phyloP scores from a whole-genome alignment of 2,329 filamentous ascomycete genomes.

The Fusarium globosum region DNA sequence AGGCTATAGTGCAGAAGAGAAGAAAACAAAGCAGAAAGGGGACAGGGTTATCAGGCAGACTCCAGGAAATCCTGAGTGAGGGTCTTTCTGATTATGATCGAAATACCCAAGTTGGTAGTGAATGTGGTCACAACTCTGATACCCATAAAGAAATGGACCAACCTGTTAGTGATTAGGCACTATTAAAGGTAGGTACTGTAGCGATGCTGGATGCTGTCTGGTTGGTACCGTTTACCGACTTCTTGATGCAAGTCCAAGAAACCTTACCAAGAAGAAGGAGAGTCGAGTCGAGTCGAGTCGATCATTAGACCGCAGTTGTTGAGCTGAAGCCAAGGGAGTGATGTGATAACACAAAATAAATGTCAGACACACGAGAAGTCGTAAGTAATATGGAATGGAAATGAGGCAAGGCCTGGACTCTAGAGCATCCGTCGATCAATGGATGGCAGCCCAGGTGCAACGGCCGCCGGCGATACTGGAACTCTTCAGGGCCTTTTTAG shows the following conservation, averaged over 20 bases:
- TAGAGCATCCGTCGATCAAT: slow-evolving; percentile 1
- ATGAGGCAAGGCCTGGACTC: background rate
- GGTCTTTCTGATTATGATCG: background rate
- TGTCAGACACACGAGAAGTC: background rate
- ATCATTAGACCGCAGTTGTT: background rate
- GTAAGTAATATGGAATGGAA: slow-evolving; percentile 5
- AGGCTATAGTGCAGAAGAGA: background rate
- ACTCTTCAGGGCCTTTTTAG: slow-evolving; percentile 17
- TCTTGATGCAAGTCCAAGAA: background rate
- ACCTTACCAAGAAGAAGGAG: background rate
- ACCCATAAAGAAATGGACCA: background rate
- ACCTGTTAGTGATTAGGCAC: slow-evolving; percentile 6
- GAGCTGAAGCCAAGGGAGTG: background rate
- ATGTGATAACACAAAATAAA: background rate
- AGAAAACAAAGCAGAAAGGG: background rate
- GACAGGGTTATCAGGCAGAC: background rate
- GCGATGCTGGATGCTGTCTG: background rate
- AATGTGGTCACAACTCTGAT: background rate
- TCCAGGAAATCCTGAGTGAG: background rate
- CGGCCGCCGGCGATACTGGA: background rate
- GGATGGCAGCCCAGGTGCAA: background rate
- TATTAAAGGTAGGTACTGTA: background rate
- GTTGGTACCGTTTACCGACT: slow-evolving; percentile 1
- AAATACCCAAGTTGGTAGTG: background rate
- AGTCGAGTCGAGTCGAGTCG: background rate